Base-by-base conservation (phyloP, 768 basidiomycete genomes). In the Chiua virens region DNA sequence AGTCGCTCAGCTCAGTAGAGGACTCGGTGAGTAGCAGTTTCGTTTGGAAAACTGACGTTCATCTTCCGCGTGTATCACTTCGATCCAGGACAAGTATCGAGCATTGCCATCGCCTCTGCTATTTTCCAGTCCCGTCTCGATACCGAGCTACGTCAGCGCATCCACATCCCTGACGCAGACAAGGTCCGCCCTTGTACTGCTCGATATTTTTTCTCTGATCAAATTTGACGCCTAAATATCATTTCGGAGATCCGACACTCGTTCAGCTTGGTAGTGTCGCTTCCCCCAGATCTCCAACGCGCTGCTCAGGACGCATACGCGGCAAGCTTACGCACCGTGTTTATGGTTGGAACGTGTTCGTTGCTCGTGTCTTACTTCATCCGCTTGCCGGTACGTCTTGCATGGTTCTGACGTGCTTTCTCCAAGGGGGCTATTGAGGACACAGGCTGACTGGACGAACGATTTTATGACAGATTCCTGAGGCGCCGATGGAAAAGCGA, bases 71-170 rank as follows among this genome's bases (percentile, higher is more conserved):
- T n/a, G n/a, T n/a, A n/a, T n/a, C n/a, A n/a, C n/a, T 20, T 13
- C 36, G 9, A 40, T 5, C 14, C 8, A 60, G 59, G 59, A 3
- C 59, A 57, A 47, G 37, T 44, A 7, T 48, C 43, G 3, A 41
- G 55, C 8, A 32, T 61, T 13, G 59, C 55, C n/a, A 45, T 57
- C 22, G 41, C 52, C 1, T 61, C 49, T 17, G 59, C 59, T 11
- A 36, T 61, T 14, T 60, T 61, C 32, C 49, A 57, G 28, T 56
- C 47, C 18, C 47, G 28, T 8, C 50, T 60, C 7, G 58, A 60
- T 14, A 17, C 35, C 4, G 59, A 61, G 30, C 35, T 57, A 8
- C 38, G 13, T 41, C 37, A 5, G 18, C 52, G 55, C 5, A 60
- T 60, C 9, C 47, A 23, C 30, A 38, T 30, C 9, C 52, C 59